Base-by-base conservation (phyloP, 179 eudicot genomes). In the Silene vulgaris region DNA sequence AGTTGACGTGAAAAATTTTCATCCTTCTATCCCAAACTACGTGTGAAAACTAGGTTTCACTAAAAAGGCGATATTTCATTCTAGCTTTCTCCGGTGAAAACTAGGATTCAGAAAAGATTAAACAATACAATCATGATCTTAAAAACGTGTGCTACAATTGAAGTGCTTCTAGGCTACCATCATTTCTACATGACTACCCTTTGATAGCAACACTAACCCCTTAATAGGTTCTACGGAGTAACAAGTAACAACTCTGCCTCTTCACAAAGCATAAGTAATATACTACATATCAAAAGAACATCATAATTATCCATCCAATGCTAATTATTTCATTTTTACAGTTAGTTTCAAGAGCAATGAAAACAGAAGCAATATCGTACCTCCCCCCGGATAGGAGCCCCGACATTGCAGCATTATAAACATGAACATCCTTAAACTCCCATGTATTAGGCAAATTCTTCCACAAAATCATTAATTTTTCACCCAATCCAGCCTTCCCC, bases 371-470 rank as follows among this genome's bases (percentile, higher is more conserved):
- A 74, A 69, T 72, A 3, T 28, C 78, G 8, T 86, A 95, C 99
- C 99, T 95, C 67, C 90, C 85, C 80, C 90, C 81, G 81, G 60
- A 80, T 67, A 87, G 75, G 14, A 95, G 79, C 40, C 97, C 99
- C 0, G 90, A 90, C 74, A 92, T 82, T 19, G 97, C 91, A 75
- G 99, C 90, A 89, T 90, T 90, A 77, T 86, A 92, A 75, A 95
- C 97, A 81, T 80, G 89, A 79, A 90, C 93, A 84, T 92, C 97
- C 84, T 81, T 84, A 32, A 89, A 92, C 50, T 76, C 83, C 74
- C 72, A 79, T 61, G 68, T 67, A 63, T 82, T 73, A 6, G 95
- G 93, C 86, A 95, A 84, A 86, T 89, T 92, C 71, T 77, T 74
- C 83, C 91, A 90, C 86, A 92, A 79, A 75, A 92, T 71, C 89